These are phyloP conservation scores for Annona cherimola DNA, from an alignment of 164 flowering plant genomes.

Conservation along the genomic window DNA sequence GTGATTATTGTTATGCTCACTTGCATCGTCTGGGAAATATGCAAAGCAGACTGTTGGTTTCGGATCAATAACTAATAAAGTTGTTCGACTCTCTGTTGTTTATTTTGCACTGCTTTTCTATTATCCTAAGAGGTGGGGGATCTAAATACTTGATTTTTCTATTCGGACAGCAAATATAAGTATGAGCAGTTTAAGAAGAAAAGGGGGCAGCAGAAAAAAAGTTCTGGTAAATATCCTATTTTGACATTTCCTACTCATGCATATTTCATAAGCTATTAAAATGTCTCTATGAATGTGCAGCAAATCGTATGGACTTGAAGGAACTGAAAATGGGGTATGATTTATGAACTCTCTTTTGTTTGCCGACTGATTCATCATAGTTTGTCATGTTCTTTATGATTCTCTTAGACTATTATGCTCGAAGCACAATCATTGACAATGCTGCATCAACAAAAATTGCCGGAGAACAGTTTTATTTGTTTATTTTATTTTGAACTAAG, in stretches of 20 bases:
- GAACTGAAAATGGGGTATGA: conserved; percentile 96
- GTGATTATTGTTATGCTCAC: background rate
- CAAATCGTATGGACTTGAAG: conserved; percentile 80
- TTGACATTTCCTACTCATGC: conserved; percentile 5
- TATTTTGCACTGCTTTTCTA: background rate
- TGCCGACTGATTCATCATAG: background rate
- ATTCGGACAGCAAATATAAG: conserved; percentile 61
- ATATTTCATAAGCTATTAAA: conserved; percentile 1
- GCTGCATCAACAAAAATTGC: no score
- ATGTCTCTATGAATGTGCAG: conserved; percentile 41
- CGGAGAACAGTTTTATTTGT: no score
- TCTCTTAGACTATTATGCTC: no score
- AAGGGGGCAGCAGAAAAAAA: conserved; percentile 85
- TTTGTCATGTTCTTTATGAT: background rate
- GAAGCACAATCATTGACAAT: no score
- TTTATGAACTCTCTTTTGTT: background rate
- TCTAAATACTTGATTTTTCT: conserved; percentile 6
- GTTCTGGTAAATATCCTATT: conserved; percentile 43
- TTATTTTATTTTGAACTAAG: no score
- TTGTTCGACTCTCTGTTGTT: no score
- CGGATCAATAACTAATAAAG: background rate
- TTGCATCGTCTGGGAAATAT: background rate
- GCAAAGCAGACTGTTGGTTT: background rate
- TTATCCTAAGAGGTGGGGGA: background rate
- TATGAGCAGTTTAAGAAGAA: conserved; percentile 88